Evolutionary conservation across 2,329 filamentous ascomycete species (phyloP), one percentile per base, ranked within the genome.

Genomic region (Neocatenulostroma microsporum): DNA sequence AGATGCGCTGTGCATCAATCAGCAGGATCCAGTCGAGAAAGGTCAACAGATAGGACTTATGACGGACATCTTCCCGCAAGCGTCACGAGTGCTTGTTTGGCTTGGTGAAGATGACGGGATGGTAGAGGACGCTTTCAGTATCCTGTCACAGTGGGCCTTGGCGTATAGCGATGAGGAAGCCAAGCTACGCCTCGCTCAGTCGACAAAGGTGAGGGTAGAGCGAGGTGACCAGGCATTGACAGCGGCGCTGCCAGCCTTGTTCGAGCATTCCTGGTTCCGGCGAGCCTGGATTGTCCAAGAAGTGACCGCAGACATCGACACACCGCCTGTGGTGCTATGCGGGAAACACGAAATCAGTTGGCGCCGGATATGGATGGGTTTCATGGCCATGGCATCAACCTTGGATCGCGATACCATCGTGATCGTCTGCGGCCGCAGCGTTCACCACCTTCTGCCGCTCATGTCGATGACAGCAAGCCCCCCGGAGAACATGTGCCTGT

Each of bases 261-360:
- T 33, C n/a, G 17, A 18, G 3, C 4, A 21, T 4, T 14, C 27
- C 8, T 38, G 32, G 31, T 40, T 34, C 19, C 12, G 26, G 5
- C 37, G 37, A 3, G 24, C 26, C n/a, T 40, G 37, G 37, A 35
- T 19, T 6, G 23, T 40, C 12, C 37, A 34, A 28, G 37, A 40
- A 17, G 26, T 40, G 10, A 28, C 8, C 19, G 17, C 23, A 8
- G 23, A 19, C 17, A 10, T 17, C 21, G 11, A 19, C 11, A 39
- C 15, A 18, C n/a, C 30, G 2, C 28, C 29, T 5, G 15, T 39
- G 20, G 15, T 39, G 19, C 21, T 39, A 12, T 39, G 36, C 18
- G 36, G 36, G 7, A 9, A 7, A 10, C 21, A 34, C 19, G 29
- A 27, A 19, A 20, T 39, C 8, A 14, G 11, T 10, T 39, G 36